These are phyloP conservation scores for Ustilago cynodontis DNA, from an alignment of 1,284 basidiomycete species.

Conservation along the genomic window DNA sequence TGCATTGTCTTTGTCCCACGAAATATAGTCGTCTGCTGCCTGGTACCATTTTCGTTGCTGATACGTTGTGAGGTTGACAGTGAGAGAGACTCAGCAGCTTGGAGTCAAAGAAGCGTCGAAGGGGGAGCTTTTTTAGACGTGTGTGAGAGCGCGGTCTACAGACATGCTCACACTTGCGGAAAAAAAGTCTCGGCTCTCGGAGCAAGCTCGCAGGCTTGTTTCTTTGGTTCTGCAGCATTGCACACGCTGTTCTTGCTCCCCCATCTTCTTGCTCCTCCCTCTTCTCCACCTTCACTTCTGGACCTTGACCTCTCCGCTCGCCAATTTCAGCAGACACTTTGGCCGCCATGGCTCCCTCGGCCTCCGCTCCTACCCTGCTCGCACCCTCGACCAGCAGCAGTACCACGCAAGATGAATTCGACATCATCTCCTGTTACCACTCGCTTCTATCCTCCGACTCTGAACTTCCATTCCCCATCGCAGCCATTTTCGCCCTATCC, in stretches of 20 bases:
- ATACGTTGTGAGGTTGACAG: background rate
- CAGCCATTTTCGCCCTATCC: constrained; percentile 84
- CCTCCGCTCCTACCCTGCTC: constrained; percentile 13
- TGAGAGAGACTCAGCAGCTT: background rate
- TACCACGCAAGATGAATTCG: constrained; percentile 44
- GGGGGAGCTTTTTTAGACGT: background rate
- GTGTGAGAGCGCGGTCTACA: background rate
- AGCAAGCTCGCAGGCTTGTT: background rate
- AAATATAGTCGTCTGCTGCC: no score
- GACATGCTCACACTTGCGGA: no score
- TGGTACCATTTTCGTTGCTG: background rate
- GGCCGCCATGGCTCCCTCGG: constrained; percentile 18
- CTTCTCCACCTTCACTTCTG: background rate
- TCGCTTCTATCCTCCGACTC: constrained; percentile 51
- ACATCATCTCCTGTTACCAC: constrained; percentile 61
- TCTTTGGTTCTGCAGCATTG: background rate
- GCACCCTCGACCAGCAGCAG: constrained; percentile 10
- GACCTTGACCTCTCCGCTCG: no score
- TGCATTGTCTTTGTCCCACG: background rate
- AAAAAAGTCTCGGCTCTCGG: constrained; percentile 16
- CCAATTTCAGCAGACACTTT: no score
- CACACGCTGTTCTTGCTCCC: background rate
- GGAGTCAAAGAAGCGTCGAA: background rate
- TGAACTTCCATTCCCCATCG: constrained; percentile 85
- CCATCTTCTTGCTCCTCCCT: background rate